Conservation (phyloP, 805 yeast species). For the Ascoidea rubescens region DNA sequence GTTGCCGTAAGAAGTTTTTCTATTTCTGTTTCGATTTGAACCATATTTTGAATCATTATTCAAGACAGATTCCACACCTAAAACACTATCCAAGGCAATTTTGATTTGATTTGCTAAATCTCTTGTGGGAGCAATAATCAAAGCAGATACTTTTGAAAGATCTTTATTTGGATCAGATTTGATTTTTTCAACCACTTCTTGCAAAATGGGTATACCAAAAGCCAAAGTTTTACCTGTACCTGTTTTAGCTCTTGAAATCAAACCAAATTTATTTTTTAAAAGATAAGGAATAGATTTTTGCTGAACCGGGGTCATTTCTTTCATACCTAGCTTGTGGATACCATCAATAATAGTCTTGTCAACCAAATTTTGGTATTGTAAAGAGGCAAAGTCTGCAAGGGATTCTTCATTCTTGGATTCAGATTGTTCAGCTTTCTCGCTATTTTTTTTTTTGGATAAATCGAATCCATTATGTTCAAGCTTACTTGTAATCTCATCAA, state of each 20-base stretch:
- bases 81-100: slow-evolving; percentile 42
- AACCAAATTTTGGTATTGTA: too few relatives aligned
- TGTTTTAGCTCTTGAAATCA: slow-evolving; percentile 83
- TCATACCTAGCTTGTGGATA: slow-evolving; percentile 1
- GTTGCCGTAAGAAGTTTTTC: slow-evolving; percentile 8
- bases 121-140: slow-evolving; percentile 80
- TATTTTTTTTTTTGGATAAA: too few relatives aligned
- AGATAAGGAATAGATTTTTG: slow-evolving; percentile 45
- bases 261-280: slow-evolving; percentile 39
- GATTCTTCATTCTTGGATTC: too few relatives aligned
- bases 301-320: slow-evolving; percentile 56
- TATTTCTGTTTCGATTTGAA: slow-evolving; percentile 12
- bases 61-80: slow-evolving; percentile 15
- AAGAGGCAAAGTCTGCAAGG: too few relatives aligned
- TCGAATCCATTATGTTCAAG: too few relatives aligned
- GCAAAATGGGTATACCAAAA: slow-evolving; percentile 68
- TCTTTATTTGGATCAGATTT: slow-evolving; percentile 15
- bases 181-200: slow-evolving; percentile 30
- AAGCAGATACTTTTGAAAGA: slow-evolving; percentile 33
- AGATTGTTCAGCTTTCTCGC: too few relatives aligned
- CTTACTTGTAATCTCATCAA: too few relatives aligned
- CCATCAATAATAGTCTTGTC: not conserved
- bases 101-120: slow-evolving; percentile 79
- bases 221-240: slow-evolving; percentile 95
- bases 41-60: slow-evolving; percentile 15